Evolutionary conservation across 129 eudicot genomes (phyloP), one percentile per base, ranked within the genome.

Genomic region (Flaveria bidentis): DNA sequence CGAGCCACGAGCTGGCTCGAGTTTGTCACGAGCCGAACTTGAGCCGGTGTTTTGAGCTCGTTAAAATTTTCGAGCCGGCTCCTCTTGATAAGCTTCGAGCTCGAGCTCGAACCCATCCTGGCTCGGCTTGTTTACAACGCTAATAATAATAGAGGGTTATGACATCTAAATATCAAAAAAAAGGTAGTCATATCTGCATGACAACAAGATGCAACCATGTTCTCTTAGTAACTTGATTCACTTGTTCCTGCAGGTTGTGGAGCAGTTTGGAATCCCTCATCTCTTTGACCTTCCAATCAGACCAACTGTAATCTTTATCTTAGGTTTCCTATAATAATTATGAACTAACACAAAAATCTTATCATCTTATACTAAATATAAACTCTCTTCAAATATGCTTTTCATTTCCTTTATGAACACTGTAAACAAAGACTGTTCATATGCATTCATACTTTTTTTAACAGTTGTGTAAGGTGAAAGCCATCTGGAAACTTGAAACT

Each of bases 211-310:
- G 18, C 20, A 51, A 23, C 18, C 18, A 5, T 63, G 71, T 69
- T 58, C 47, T 39, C 17, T 60, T 65, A 50, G 62, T 52, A 62
- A 50, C 33, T 62, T 73, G 57, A 72, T 62, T 58, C 67, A 22
- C 58, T 56, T 61, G 49, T 74, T 39, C 49, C 69, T 84, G 87
- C 92, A 95, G 99, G 99, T 95, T 85, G 97, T 95, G 75, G 78
- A 91, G 90, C 97, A 95, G 82, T 95, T 95, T 78, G 99, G 99
- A 72, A 95, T 95, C 61, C 99, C 99, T 17, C 84, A 91, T 85
- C 85, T 95, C 36, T 95, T 95, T 79, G 99, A 95, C 78, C 97
- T 95, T 51, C 99, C 99, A 18, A 95, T 95, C 66, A 83, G 90
- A 83, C 99, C 99, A 74, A 87, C 89, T 78, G 99, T 95, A 86